These are phyloP conservation scores for Chrysoporthe puriensis DNA, from an alignment of 2,329 filamentous ascomycete genomes.

Conservation along the genomic window DNA sequence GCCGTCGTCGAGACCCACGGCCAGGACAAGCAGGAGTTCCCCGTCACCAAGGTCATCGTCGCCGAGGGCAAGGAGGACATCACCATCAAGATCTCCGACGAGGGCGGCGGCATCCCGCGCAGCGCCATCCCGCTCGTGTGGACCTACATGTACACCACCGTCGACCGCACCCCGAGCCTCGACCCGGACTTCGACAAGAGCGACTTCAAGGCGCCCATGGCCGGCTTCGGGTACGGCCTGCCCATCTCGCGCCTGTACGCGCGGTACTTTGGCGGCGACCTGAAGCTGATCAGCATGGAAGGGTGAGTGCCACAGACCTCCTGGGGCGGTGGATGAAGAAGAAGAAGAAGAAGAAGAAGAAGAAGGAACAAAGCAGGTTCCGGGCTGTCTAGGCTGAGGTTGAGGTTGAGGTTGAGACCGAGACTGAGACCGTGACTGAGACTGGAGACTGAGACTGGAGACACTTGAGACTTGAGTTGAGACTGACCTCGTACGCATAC, in stretches of 20 bases:
- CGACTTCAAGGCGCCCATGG: slow-evolving; percentile 99
- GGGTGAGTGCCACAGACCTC: slow-evolving; percentile 64
- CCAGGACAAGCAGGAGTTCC: slow-evolving; percentile 93
- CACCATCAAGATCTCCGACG: slow-evolving; percentile 96
- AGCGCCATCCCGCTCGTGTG: slow-evolving; percentile 96
- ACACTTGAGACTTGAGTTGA: background rate
- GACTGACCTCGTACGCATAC: slow-evolving; percentile 29
- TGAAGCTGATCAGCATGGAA: slow-evolving; percentile 99
- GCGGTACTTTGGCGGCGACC: slow-evolving; percentile 93
- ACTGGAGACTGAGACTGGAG: too few species aligned
- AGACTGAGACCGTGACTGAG: too few species aligned
- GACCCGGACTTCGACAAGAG: slow-evolving; percentile 98
- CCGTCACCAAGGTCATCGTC: slow-evolving; percentile 95
- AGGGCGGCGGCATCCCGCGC: slow-evolving; percentile 92
- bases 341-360: too few species aligned
- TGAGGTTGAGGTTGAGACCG: background rate
- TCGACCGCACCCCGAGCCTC: slow-evolving; percentile 90
- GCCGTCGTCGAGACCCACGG: slow-evolving; percentile 96
- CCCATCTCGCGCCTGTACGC: slow-evolving; percentile 95
- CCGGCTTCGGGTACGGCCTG: slow-evolving; percentile 96
- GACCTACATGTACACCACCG: slow-evolving; percentile 99
- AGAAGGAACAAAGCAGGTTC: background rate
- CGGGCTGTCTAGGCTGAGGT: background rate
- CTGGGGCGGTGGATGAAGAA: background rate
- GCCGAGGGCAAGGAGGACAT: slow-evolving; percentile 98